These are phyloP conservation scores for Amylostereum chailletii DNA, from an alignment of 1,284 basidiomycete genomes.

Conservation along the genomic window DNA sequence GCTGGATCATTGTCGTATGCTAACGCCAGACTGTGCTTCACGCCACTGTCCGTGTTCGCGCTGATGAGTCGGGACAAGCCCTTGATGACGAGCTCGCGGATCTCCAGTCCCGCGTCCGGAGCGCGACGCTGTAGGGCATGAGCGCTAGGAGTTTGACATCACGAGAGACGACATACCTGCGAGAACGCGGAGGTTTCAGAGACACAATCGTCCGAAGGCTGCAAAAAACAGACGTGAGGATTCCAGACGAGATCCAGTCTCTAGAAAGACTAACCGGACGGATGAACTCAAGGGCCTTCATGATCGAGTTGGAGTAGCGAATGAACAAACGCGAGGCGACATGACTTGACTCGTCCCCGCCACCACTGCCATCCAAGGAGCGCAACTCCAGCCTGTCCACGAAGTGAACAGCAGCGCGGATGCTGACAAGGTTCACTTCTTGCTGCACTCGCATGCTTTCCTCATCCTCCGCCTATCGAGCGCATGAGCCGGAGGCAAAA, in stretches of 20 bases:
- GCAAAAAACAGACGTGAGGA: not conserved
- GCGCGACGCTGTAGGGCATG: conserved; percentile 31
- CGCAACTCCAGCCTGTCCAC: conserved; percentile 70
- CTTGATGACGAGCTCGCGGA: conserved; percentile 66
- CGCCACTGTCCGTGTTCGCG: conserved; percentile 82
- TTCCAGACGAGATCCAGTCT: no score
- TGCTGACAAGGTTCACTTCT: conserved; percentile 67
- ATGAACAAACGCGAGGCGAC: conserved; percentile 73
- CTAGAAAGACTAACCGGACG: conserved; percentile 26
- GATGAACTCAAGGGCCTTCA: conserved; percentile 38
- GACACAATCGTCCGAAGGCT: conserved; percentile 29
- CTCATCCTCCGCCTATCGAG: conserved; percentile 16
- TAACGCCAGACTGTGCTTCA: conserved; percentile 80
- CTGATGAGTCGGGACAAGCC: conserved; percentile 78
- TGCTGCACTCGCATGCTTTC: conserved; percentile 30
- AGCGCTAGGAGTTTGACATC: not conserved
- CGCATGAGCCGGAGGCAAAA: conserved; percentile 5
- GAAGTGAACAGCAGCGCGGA: conserved; percentile 68
- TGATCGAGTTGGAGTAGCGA: conserved; percentile 61
- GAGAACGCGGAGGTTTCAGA: conserved; percentile 46
- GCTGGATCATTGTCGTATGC: conserved; percentile 72
- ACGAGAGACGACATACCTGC: conserved; percentile 27
- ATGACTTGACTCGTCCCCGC: conserved; percentile 59
- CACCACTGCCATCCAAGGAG: conserved; percentile 43
- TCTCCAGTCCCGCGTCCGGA: conserved; percentile 47